Evolutionary conservation across 2,329 filamentous ascomycete species (phyloP), one percentile per base, ranked within the genome.

Genomic region (Penicillium sp.): DNA sequence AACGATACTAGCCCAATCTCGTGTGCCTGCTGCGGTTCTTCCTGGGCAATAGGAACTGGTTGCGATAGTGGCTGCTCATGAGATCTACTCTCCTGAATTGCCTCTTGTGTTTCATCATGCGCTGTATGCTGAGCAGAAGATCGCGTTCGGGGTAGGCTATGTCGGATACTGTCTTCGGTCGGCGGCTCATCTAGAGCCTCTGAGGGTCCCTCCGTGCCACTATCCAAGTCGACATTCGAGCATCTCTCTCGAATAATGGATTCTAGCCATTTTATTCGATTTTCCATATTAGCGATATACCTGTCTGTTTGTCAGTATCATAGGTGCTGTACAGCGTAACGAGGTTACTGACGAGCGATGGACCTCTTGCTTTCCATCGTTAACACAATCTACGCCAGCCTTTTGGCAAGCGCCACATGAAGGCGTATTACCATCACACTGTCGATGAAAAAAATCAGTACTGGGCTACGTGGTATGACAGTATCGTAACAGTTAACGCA

Each of bases 391-490:
- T 2, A 68, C 69, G 1, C 70, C 71, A 0, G 75, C 74, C 60
- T 76, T 79, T 26, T 66, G 66, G 55, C 79, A 81, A 2, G 75
- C 74, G 6, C 72, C 71, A 38, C 78, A 79, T 0, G 67, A 61
- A 1, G 78, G 78, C 0, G 71, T 52, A 18, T 71, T 69, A 1
- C 78, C 76, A 59, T 79, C 76, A 45, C 79, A 81, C 77, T 79
- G 20, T 51, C 5, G 18, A 16, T 0, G 16, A 56, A 40, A 49
- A 30, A 7, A 40, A 12, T 56, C n/a, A 64, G 18, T 30, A n/a
- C 35, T 33, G 28, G 3, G 28, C 12, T 33, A 9, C 2, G 12
- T 33, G 9, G 9, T 33, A n/a, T n/a, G n/a, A n/a, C n/a, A n/a
- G n/a, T n/a, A n/a, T n/a, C n/a, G n/a, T n/a, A n/a, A n/a, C 30